Evolutionary conservation across 352 stramenopile genomes (phyloP), one percentile per base, ranked within the genome.

Genomic region (Pythium rishiriense): DNA sequence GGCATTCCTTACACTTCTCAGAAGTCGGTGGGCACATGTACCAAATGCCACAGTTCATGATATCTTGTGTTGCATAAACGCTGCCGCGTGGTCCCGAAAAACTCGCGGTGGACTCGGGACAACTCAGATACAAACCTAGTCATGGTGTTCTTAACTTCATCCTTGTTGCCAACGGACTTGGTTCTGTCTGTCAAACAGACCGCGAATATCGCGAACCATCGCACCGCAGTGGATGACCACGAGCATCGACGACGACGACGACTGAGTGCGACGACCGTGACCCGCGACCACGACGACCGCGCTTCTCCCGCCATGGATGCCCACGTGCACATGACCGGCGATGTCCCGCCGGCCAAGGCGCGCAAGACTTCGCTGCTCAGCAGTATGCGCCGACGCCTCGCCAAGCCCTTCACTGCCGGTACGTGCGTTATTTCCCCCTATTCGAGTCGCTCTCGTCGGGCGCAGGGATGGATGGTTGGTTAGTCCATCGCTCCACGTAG

Each of bases 341-440:
- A 43, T 14, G 4, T 43, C 37, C 17, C 37, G 6, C 51, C 61
- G 11, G 24, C 21, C 17, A 68, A 68, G 33, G 11, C 37, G 0
- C 51, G 43, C 43, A 62, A 58, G 52, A 46, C 42, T 26, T 55
- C 51, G 21, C 5, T 54, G 1, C 41, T 66, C 22, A 61, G 24
- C 29, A 47, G 35, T 25, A 54, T 62, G 45, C 45, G 61, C 0
- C 52, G 51, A 0, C 53, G 42, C 4, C 43, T 50, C 53, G 22
- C 41, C 31, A 68, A 57, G 35, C 52, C 61, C 0, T 56, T 56
- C 26, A 62, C 50, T 3, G 45, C 60, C 29, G 60, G 60, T 67
- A 67, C 17, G 60, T 60, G 3, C 8, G 5, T 33, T 46, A 25
- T 45, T 5, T 56, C 31, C 3, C 33, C 24, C 12, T 49, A 29